A percentile compares a stretch with the other conserved stretches of the same genome.
Evolutionary conservation across 2,329 filamentous ascomycete genomes (phyloP).

Genomic region (Colletotrichum somersetense): DNA sequence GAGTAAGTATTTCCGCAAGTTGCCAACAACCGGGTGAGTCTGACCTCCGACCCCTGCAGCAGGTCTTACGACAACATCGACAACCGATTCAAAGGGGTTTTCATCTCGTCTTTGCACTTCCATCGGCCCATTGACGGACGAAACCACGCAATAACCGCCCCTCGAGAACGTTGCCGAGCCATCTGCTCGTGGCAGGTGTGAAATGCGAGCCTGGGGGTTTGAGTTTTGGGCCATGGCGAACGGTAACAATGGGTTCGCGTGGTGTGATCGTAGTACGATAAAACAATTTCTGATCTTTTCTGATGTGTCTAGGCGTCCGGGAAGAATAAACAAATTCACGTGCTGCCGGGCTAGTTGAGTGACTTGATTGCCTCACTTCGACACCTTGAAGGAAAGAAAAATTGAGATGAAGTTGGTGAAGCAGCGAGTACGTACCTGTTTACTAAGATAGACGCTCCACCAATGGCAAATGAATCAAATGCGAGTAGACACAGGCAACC

Average conservation of each 20-base stretch:
- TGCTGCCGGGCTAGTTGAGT: not conserved
- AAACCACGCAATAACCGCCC: constrained; percentile 83
- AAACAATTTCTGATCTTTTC: not conserved
- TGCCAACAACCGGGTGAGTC: constrained; percentile 44
- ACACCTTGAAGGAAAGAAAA: constrained; percentile 1
- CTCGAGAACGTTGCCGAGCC: constrained; percentile 84
- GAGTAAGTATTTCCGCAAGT: constrained; percentile 31
- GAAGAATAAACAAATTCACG: not conserved
- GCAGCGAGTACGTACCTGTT: constrained; percentile 20
- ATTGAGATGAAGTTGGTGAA: constrained; percentile 19
- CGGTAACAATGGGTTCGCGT: not conserved
- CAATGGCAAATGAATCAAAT: constrained; percentile 3
- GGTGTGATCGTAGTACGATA: not conserved
- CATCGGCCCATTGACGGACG: constrained; percentile 91
- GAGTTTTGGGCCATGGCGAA: constrained; percentile 39
- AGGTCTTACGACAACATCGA: constrained; percentile 92
- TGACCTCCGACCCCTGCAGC: constrained; percentile 84
- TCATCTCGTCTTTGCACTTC: constrained; percentile 92
- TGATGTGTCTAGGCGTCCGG: no score
- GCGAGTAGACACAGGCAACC: not conserved
- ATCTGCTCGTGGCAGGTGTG: constrained; percentile 77
- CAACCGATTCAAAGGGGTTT: constrained; percentile 87
- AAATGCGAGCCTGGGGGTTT: constrained; percentile 66
- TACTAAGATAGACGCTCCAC: constrained; percentile 17
- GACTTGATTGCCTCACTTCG: not conserved